phyloP scores from a whole-genome alignment of 345 rosid species.

The Anacardium occidentale region DNA sequence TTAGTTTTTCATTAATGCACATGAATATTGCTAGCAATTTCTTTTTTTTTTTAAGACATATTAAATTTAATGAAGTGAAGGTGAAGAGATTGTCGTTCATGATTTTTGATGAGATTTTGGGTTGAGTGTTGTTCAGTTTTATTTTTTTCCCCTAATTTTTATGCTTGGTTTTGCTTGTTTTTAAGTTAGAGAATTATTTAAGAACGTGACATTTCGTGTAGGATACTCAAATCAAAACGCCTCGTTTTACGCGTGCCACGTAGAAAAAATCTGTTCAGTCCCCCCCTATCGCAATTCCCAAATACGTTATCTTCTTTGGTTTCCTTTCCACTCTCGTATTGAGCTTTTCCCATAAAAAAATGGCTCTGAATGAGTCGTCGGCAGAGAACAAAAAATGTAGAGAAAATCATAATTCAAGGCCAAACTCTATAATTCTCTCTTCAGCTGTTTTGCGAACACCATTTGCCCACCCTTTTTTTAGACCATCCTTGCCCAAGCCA shows the following conservation, averaged over 20 bases:
- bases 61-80: too few species aligned
- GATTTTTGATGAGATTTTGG: too few species aligned
- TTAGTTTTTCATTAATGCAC: too few species aligned
- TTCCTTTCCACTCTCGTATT: not conserved
- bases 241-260: not conserved
- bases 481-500: slow-evolving; percentile 29
- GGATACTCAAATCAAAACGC: slow-evolving; percentile 4
- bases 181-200: too few species aligned
- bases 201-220: not conserved
- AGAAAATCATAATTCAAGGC: not conserved
- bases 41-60: too few species aligned
- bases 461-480: slow-evolving; percentile 31
- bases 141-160: too few species aligned
- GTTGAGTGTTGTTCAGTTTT: too few species aligned
- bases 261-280: slow-evolving; percentile 3
- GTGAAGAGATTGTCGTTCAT: too few species aligned
- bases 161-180: too few species aligned
- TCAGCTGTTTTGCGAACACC: slow-evolving; percentile 47
- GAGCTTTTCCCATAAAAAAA: slow-evolving; percentile 5
- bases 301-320: slow-evolving; percentile 6
- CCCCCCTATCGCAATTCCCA: not conserved
- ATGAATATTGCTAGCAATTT: too few species aligned
- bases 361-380: slow-evolving; percentile 35
- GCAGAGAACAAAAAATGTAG: slow-evolving; percentile 21
- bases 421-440: slow-evolving; percentile 38